A percentile compares a stretch with the other conserved stretches of the same genome.
phyloP scores from a whole-genome alignment of 495 filamentous ascomycete species.

The Hypomontagnella submonticulosa region DNA sequence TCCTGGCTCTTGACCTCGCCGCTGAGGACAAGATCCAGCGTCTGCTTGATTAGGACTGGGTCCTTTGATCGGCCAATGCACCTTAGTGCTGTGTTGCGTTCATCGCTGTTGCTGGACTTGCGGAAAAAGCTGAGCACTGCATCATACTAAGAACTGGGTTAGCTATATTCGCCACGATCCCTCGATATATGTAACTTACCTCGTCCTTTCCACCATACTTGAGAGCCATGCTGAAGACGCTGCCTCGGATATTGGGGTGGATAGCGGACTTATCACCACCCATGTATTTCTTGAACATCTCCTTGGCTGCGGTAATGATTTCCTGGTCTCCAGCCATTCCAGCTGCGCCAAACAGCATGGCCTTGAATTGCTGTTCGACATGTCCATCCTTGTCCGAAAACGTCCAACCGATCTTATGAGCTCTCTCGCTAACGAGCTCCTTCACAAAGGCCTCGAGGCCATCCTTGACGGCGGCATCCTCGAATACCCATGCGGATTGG shows the following conservation, averaged over 20 bases:
- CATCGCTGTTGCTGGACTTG: constrained; percentile 87
- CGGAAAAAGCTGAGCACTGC: constrained; percentile 83
- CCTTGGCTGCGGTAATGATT: constrained; percentile 70
- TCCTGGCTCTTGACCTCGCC: constrained; percentile 95
- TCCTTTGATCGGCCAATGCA: constrained; percentile 82
- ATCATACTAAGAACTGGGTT: constrained; percentile 68
- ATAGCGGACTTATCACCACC: constrained; percentile 74
- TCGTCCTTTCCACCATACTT: constrained; percentile 78
- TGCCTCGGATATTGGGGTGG: constrained; percentile 76
- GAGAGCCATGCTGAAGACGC: constrained; percentile 76
- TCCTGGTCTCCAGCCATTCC: constrained; percentile 72
- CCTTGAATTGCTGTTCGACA: constrained; percentile 87
- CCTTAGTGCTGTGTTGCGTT: constrained; percentile 95
- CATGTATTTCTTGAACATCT: constrained; percentile 78
- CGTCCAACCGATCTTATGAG: constrained; percentile 87
- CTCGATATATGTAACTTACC: constrained; percentile 57
- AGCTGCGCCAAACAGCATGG: constrained; percentile 73
- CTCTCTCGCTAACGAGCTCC: constrained; percentile 76
- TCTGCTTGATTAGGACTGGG: constrained; percentile 81
- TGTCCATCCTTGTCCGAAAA: constrained; percentile 87
- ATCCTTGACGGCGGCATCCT: constrained; percentile 75
- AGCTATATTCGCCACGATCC: constrained; percentile 21
- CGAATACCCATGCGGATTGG: constrained; percentile 88
- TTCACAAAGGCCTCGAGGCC: constrained; percentile 85
- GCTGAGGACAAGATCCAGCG: constrained; percentile 77